Base-by-base conservation (phyloP, 2,329 filamentous ascomycete genomes). In the Graphilbum sp. region DNA sequence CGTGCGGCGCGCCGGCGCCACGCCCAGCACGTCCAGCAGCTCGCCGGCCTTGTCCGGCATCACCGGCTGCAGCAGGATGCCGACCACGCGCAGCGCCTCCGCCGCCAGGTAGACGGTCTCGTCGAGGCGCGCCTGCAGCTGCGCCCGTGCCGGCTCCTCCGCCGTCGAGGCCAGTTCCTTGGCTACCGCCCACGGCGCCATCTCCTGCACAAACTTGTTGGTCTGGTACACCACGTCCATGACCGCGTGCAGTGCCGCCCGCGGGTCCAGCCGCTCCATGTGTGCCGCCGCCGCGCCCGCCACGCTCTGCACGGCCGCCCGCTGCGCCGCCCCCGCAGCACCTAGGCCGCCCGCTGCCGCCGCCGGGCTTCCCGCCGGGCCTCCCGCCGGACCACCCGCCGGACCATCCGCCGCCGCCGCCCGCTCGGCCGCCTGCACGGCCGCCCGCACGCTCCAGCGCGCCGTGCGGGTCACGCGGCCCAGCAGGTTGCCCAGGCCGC, bases 31-130 rank as follows among this genome's bases (percentile, higher is more conserved):
- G 53, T 94, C 79, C 1, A 98, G 68, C 24, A 95, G 57, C 46
- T 72, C 61, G 11, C 59, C 58, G 34, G 84, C 71, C 56, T 92
- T 93, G 31, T 62, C 65, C 0, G 90, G 90, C 69, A 98, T 93
- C 51, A 87, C 83, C 1, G 90, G 86, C 55, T 94, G 87, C 33
- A 98, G 62, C 34, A 96, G 63, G 47, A 98, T 94, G 13, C 78
- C 84, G 1, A 67, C 64, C 19, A 95, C 72, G 29, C 90, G 79
- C 34, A 95, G 54, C 5, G 79, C 71, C 58, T 98, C 90, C 9
- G 77, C 71, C 32, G 67, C 64, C 32, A 79, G 66, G 54, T 73
- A 95, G 21, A 98, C 64, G 29, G 70, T 67, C 47, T 66, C 62
- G 45, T 77, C 61, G 15, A 77, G 58, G 3, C 66, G 55, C 33